A percentile compares a stretch with the other conserved stretches of the same genome.
phyloP scores from a whole-genome alignment of 306 rosid genomes.

The Mucuna pruriens region DNA sequence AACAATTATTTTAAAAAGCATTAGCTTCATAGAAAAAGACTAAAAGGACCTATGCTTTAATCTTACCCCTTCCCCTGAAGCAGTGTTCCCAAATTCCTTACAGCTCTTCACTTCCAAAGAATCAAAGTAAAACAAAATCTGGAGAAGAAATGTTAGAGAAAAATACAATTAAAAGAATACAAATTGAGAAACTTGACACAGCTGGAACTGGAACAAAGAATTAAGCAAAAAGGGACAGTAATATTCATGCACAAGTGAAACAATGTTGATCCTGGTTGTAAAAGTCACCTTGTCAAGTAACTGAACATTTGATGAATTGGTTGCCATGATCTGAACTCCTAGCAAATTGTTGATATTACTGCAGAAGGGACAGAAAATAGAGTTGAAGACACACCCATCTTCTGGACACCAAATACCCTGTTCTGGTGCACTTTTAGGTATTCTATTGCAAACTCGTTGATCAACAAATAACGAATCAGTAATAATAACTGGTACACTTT shows the following conservation, averaged over 20 bases:
- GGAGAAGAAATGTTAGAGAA: conserved; percentile 31
- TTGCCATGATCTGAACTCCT: conserved; percentile 84
- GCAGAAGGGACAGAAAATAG: conserved; percentile 86
- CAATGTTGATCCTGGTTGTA: conserved; percentile 15
- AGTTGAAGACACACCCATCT: conserved; percentile 86
- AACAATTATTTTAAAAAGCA: background rate
- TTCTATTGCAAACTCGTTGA: conserved; percentile 53
- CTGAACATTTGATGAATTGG: conserved; percentile 71
- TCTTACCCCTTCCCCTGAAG: conserved; percentile 60
- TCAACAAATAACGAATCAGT: conserved; percentile 66
- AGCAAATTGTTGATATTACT: conserved; percentile 51
- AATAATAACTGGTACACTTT: conserved; percentile 56
- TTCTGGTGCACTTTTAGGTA: conserved; percentile 44
- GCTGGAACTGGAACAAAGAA: conserved; percentile 27
- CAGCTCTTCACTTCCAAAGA: conserved; percentile 62
- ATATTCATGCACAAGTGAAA: conserved; percentile 32
- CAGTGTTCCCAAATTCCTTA: conserved; percentile 49
- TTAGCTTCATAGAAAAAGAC: conserved; percentile 34
- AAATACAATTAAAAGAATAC: conserved; percentile 24
- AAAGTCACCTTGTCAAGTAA: conserved; percentile 73
- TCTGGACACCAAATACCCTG: conserved; percentile 79
- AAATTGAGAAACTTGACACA: conserved; percentile 6
- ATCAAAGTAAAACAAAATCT: conserved; percentile 73
- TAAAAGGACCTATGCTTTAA: conserved; percentile 11
- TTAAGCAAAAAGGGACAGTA: background rate